Percentiles rank a stretch among this genome's conserved stretches.
Conservation (phyloP, 345 rosid genomes). For the Trapa bicornis region DNA sequence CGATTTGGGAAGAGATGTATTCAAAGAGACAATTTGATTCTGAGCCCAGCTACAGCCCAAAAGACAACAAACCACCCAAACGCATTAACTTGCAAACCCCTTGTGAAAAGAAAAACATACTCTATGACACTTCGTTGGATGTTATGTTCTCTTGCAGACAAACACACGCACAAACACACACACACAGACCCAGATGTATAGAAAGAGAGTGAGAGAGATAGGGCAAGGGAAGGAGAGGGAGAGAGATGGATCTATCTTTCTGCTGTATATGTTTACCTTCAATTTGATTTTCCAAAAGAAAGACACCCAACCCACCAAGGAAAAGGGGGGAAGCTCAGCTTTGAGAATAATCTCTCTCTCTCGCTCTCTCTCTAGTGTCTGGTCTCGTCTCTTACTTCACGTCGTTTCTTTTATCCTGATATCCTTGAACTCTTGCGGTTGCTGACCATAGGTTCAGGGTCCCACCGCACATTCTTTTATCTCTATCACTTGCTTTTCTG, state of each 20-base stretch:
- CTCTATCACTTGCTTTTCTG: neutral
- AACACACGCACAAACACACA: neutral
- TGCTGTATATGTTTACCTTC: neutral
- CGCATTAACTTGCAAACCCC: neutral
- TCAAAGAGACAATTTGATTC: slow-evolving; percentile 1
- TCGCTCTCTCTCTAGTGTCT: no score
- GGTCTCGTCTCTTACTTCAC: no score
- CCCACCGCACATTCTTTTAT: slow-evolving; percentile 3
- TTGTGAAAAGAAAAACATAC: neutral
- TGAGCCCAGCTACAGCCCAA: neutral
- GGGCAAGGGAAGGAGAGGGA: neutral
- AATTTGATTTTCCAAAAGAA: slow-evolving; percentile 1
- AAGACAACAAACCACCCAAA: slow-evolving; percentile 4
- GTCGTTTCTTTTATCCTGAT: no score
- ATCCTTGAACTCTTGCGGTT: no score
- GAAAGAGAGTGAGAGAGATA: neutral
- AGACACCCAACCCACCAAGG: neutral
- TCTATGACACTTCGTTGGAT: neutral
- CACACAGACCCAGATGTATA: no score
- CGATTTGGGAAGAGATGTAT: no score
- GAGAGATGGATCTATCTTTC: slow-evolving; percentile 1
- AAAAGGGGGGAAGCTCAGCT: neutral
- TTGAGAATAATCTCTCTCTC: neutral
- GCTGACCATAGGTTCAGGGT: neutral
- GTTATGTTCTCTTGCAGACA: neutral